A percentile compares a stretch with the other conserved stretches of the same genome.
phyloP scores from a whole-genome alignment of 441 rosid genomes.

The Euphorbia schlechtendalii region DNA sequence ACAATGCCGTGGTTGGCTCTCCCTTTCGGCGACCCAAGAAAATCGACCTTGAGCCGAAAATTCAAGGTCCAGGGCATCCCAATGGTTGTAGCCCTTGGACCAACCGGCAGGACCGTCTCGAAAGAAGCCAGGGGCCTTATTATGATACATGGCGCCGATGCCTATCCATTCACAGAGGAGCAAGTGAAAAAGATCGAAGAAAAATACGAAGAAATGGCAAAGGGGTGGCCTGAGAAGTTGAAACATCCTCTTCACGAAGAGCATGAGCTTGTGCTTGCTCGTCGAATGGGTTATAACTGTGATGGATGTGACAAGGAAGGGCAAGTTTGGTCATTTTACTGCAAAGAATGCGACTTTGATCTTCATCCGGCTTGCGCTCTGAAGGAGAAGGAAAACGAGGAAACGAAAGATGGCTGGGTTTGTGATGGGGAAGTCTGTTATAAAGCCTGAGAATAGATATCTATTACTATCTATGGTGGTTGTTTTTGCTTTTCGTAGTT shows the following conservation, averaged over 20 bases:
- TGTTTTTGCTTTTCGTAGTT: no score
- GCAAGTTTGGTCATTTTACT: slow-evolving; percentile 43
- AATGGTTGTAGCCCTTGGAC: slow-evolving; percentile 52
- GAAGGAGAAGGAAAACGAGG: slow-evolving; percentile 25
- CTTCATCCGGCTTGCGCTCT: slow-evolving; percentile 64
- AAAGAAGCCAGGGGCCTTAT: slow-evolving; percentile 51
- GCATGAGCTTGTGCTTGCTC: slow-evolving; percentile 51
- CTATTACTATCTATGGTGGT: no score
- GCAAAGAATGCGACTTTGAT: slow-evolving; percentile 60
- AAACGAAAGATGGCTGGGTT: slow-evolving; percentile 46
- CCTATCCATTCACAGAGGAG: slow-evolving; percentile 68
- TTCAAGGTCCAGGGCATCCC: slow-evolving; percentile 71
- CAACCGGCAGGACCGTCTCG: slow-evolving; percentile 51
- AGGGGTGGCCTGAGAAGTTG: slow-evolving; percentile 66
- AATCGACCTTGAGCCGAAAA: slow-evolving; percentile 38
- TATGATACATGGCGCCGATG: slow-evolving; percentile 46
- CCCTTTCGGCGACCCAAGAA: slow-evolving; percentile 66
- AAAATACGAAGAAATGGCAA: slow-evolving; percentile 38
- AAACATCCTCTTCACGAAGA: slow-evolving; percentile 51
- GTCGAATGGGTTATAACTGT: slow-evolving; percentile 27
- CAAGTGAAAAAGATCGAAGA: slow-evolving; percentile 42
- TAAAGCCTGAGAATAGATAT: slow-evolving; percentile 29
- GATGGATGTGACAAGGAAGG: slow-evolving; percentile 44
- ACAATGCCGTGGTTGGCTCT: slow-evolving; percentile 82
- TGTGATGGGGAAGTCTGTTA: slow-evolving; percentile 55